Base-by-base conservation (phyloP, 176 grass and related monocot species). In the Pontederia paniculata region DNA sequence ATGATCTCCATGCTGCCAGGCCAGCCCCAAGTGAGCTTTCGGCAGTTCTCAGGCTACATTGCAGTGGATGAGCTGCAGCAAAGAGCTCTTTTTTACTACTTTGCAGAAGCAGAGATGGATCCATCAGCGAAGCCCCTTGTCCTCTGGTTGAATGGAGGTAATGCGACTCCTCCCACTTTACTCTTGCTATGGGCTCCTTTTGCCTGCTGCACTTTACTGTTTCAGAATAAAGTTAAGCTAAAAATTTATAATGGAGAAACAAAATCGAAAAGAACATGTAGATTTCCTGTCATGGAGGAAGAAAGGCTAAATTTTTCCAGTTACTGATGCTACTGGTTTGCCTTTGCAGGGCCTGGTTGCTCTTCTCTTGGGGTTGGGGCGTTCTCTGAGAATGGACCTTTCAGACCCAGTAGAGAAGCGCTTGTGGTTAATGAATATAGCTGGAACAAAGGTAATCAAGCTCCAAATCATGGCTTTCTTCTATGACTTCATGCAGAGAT, bases 131-230 rank as follows among this genome's bases (percentile, higher is more conserved):
- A 89, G 64, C 91, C 91, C 42, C 91, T 96, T 17, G 82, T 97
- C 57, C 91, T 97, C 78, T 96, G 91, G 91, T 66, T 97, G 49
- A 97, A 97, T 51, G 91, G 91, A 97, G 91, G 91, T 96, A 81
- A 68, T 52, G 49, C 16, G 9, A 12, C 48, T 14, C 52, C 16
- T n/a, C 51, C 17, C 28, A 21, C 8, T 20, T 53, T 20, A 21
- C 51, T 21, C 17, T 21, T n/a, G 6, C 51, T 21, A 37, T 37
- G 28, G 28, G 28, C 28, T 37, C 28, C 28, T 37, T 37, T 37
- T 37, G 5, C 5, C 28, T 37, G 28, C 28, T 37, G 28, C 28
- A 37, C 28, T 37, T 37, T 37, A 37, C 28, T 37, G 5, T 37
- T 37, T 37, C 28, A 46, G 13, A 19, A 66, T 55, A 28, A 57